Evolutionary conservation across 2,329 filamentous ascomycete species (phyloP).

Genomic region (Epichloe typhina): DNA sequence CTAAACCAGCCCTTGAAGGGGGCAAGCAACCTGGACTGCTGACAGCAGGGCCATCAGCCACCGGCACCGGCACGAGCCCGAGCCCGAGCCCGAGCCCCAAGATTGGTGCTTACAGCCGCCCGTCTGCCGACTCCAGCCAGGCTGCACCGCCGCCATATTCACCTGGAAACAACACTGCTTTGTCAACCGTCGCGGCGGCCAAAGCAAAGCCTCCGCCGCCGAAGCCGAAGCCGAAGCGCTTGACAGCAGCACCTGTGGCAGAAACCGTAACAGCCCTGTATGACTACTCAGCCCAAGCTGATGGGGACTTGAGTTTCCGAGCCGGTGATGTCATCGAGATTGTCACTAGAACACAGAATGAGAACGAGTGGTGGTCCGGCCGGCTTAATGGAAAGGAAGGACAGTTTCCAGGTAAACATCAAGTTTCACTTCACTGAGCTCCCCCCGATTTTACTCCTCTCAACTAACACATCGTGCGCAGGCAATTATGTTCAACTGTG

Average conservation of each 20-base stretch:
- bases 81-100: constrained; percentile 13
- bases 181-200: constrained; percentile 37
- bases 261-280: constrained; percentile 87
- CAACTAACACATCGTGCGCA: neutral
- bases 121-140: constrained; percentile 28
- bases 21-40: constrained; percentile 36
- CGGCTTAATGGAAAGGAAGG: constrained; percentile 67
- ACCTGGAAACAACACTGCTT: constrained; percentile 24
- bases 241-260: constrained; percentile 49
- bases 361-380: constrained; percentile 96
- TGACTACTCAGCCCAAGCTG: constrained; percentile 90
- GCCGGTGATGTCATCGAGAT: constrained; percentile 88
- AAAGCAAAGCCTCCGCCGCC: constrained; percentile 60
- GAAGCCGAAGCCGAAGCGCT: constrained; percentile 63
- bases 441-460: neutral
- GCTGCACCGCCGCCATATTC: constrained; percentile 63
- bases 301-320: constrained; percentile 83
- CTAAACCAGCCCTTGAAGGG: constrained; percentile 38
- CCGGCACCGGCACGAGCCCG: constrained; percentile 9
- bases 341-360: constrained; percentile 65
- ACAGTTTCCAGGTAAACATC: constrained; percentile 76
- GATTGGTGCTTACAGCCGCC: constrained; percentile 22
- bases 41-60: constrained; percentile 28
- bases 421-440: neutral
- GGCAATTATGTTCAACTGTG: constrained; percentile 6